phyloP scores from a whole-genome alignment of 768 basidiomycete species.

The Xerocomellus amylosporus region DNA sequence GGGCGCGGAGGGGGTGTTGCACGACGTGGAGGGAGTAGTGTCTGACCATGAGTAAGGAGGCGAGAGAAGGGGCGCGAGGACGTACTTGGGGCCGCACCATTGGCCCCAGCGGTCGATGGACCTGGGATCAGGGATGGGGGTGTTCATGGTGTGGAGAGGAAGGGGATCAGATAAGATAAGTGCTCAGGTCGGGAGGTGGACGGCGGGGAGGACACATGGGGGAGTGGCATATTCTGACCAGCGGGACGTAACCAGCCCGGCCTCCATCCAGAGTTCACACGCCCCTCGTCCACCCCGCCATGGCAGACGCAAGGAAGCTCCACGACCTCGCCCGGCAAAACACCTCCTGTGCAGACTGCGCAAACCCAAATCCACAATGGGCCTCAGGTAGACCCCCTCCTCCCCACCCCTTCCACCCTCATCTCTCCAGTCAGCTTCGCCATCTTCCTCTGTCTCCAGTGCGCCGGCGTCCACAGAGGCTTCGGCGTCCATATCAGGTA shows the following conservation, averaged over 20 bases:
- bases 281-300: conserved; percentile 23
- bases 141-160: conserved; percentile 47
- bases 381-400: conserved; percentile 57
- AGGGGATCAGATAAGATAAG: conserved; percentile 35
- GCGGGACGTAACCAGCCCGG: no score
- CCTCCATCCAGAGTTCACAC: conserved; percentile 3
- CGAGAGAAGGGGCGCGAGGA: background rate
- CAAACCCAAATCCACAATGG: conserved; percentile 94
- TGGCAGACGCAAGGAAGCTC: conserved; percentile 52
- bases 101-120: conserved; percentile 66
- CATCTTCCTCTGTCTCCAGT: conserved; percentile 89
- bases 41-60: conserved; percentile 37
- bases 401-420: background rate
- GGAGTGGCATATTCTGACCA: background rate
- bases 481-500: conserved; percentile 93
- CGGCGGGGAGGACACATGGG: background rate
- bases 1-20: conserved; percentile 85
- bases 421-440: conserved; percentile 56
- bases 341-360: conserved; percentile 77
- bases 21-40: conserved; percentile 82
- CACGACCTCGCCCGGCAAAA: conserved; percentile 76
- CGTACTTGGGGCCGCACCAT: conserved; percentile 52
- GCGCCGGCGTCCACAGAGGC: conserved; percentile 78
- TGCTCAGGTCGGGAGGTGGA: conserved; percentile 21
- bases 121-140: conserved; percentile 30